Conservation (phyloP, 257 asterid genomes). For the Gynochthodes officinalis region DNA sequence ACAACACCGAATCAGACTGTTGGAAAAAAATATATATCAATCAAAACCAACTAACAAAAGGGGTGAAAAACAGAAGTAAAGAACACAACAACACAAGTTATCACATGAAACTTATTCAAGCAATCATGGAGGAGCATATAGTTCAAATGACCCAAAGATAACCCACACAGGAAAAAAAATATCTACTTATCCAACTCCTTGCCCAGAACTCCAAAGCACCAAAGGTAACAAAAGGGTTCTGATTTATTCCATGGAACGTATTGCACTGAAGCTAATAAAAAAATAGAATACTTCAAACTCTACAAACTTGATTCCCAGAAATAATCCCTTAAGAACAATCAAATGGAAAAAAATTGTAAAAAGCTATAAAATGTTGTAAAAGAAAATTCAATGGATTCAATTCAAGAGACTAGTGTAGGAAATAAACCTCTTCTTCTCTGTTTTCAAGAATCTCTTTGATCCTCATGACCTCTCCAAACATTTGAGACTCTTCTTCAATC, state of each 20-base stretch:
- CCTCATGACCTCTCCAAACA: slow-evolving; percentile 66
- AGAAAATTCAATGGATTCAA: background rate
- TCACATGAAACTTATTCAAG: background rate
- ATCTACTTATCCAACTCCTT: too few relatives aligned
- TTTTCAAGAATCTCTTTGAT: slow-evolving; percentile 66
- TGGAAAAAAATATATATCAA: slow-evolving; percentile 17
- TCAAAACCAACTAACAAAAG: slow-evolving; percentile 8
- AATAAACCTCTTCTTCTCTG: slow-evolving; percentile 56
- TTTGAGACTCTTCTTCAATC: slow-evolving; percentile 68
- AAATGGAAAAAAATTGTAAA: background rate
- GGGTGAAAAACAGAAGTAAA: background rate
- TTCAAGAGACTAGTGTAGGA: slow-evolving; percentile 5
- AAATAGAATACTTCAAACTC: slow-evolving; percentile 1
- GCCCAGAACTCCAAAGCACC: too few relatives aligned
- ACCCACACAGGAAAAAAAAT: background rate
- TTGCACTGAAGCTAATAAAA: background rate
- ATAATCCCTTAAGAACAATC: background rate
- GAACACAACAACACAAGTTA: slow-evolving; percentile 11
- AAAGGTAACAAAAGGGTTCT: slow-evolving; percentile 10
- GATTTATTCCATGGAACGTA: slow-evolving; percentile 5
- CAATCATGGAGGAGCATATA: background rate
- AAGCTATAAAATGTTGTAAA: slow-evolving; percentile 4
- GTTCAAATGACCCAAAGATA: background rate
- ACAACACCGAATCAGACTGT: slow-evolving; percentile 56
- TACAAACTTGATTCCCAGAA: slow-evolving; percentile 7